Evolutionary conservation across 345 rosid genomes (phyloP).

Genomic region (Gossypium sturtianum): DNA sequence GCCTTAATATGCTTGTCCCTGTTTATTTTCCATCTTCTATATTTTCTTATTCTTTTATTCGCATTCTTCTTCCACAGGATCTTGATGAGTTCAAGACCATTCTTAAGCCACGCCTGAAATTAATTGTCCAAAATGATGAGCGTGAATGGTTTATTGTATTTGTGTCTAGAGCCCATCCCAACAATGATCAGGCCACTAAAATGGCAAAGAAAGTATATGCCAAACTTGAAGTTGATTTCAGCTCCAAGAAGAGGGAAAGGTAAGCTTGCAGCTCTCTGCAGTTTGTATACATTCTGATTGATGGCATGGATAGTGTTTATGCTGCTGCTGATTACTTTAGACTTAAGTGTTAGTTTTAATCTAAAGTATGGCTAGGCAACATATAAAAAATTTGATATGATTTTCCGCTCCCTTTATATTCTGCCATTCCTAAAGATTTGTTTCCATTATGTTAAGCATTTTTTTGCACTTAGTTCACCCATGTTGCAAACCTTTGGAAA

Average conservation of each 20-base stretch:
- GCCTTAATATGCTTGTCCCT: conserved; percentile 1
- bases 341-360: background rate
- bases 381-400: background rate
- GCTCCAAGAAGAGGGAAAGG: conserved; percentile 95
- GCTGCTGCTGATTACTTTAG: background rate
- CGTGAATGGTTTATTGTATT: conserved; percentile 93
- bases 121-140: conserved; percentile 89
- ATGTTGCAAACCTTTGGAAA: background rate
- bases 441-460: background rate
- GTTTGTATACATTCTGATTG: background rate
- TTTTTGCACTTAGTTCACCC: background rate
- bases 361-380: background rate
- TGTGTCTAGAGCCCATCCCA: conserved; percentile 90
- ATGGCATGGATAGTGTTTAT: background rate
- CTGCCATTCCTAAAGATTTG: background rate
- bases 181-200: conserved; percentile 79
- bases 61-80: conserved; percentile 43
- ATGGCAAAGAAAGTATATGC: conserved; percentile 83
- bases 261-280: conserved; percentile 18
- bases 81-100: conserved; percentile 95
- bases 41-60: background rate
- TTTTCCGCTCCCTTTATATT: background rate
- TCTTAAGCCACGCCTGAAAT: conserved; percentile 85
- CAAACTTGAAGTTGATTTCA: conserved; percentile 92
- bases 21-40: background rate